Percentiles rank a stretch among this genome's conserved stretches.
These are phyloP conservation scores for Pharus latifolius DNA, from an alignment of 176 grass and related monocot species.

Conservation along the genomic window DNA sequence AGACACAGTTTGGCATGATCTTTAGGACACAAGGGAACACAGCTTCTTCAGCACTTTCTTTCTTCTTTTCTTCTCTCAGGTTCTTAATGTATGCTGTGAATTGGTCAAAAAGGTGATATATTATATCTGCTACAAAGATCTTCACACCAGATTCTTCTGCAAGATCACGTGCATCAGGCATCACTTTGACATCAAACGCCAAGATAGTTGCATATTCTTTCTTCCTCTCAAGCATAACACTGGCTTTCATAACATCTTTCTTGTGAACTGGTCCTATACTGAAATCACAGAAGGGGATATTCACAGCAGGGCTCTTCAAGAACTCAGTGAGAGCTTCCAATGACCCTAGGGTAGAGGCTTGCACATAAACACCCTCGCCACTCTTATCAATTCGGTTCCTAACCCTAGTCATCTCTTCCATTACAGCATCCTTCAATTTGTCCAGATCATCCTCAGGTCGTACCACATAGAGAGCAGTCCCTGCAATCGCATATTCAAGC, in stretches of 20 bases:
- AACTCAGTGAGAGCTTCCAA: constrained; percentile 82
- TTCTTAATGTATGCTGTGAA: constrained; percentile 89
- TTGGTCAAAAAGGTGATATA: constrained; percentile 90
- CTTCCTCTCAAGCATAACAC: constrained; percentile 93
- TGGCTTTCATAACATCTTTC: constrained; percentile 97
- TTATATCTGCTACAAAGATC: constrained; percentile 92
- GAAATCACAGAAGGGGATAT: constrained; percentile 88
- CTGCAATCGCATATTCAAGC: constrained; percentile 86
- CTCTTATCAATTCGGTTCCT: constrained; percentile 72
- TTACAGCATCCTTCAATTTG: constrained; percentile 54
- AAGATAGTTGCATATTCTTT: constrained; percentile 94
- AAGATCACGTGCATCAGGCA: constrained; percentile 76
- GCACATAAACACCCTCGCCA: constrained; percentile 89
- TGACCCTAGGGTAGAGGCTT: constrained; percentile 86
- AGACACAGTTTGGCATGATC: constrained; percentile 85
- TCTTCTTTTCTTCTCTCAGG: constrained; percentile 79
- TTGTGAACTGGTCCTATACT: constrained; percentile 95
- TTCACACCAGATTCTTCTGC: constrained; percentile 75
- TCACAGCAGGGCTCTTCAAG: constrained; percentile 72
- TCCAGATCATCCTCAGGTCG: constrained; percentile 59
- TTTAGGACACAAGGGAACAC: constrained; percentile 85
- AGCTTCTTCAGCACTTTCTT: constrained; percentile 73
- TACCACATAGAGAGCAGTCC: constrained; percentile 74
- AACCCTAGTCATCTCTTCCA: constrained; percentile 83
- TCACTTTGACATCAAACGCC: constrained; percentile 99